These are phyloP conservation scores for Boletus eberwhitei DNA, from an alignment of 768 basidiomycete genomes.

Conservation along the genomic window DNA sequence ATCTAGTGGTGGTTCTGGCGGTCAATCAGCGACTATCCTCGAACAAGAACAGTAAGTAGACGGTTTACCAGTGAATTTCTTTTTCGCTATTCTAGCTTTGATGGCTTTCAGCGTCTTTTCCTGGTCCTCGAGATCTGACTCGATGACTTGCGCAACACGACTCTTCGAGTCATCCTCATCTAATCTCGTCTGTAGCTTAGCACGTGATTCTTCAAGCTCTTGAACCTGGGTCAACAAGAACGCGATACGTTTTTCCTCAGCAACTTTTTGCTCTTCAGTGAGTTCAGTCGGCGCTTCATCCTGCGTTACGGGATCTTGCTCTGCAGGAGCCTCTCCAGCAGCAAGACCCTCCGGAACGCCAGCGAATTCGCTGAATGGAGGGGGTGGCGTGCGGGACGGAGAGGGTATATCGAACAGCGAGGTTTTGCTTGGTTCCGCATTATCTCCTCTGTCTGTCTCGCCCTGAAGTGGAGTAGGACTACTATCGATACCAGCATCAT, in stretches of 20 bases:
- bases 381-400: conserved; percentile 22
- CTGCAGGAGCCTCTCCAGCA: conserved; percentile 3
- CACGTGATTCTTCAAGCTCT: conserved; percentile 10
- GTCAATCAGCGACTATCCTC: not conserved
- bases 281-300: conserved; percentile 19
- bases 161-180: conserved; percentile 1
- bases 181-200: conserved; percentile 4
- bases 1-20: conserved; percentile 8
- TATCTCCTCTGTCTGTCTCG: not conserved
- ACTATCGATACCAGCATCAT: conserved; percentile 11
- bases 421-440: not conserved
- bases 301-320: conserved; percentile 14
- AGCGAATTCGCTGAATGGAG: conserved; percentile 25
- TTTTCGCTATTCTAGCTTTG: conserved; percentile 18
- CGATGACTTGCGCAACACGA: conserved; percentile 1
- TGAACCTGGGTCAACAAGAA: conserved; percentile 18
- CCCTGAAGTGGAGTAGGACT: not conserved
- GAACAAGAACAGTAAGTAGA: not conserved
- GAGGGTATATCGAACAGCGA: conserved; percentile 7
- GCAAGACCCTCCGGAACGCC: conserved; percentile 2
- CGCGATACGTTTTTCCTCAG: conserved; percentile 19
- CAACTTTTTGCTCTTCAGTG: conserved; percentile 18
- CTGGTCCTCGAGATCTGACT: conserved; percentile 17
- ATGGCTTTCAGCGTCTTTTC: conserved; percentile 6
- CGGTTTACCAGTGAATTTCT: conserved; percentile 18